Base-by-base conservation (phyloP, 1,139 yeast species). In the Hemisphaericaspora xylofermentans region DNA sequence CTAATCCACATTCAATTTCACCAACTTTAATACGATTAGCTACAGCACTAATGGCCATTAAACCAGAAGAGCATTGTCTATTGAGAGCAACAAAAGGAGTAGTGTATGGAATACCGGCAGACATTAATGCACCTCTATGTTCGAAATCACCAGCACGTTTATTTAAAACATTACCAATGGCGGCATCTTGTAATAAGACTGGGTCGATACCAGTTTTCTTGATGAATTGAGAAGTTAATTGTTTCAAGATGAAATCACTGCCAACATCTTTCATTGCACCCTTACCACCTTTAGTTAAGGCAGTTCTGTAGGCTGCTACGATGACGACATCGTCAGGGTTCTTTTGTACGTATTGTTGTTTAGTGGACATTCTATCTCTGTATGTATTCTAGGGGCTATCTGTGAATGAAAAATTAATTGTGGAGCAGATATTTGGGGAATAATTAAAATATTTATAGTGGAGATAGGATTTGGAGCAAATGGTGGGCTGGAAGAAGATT, bases 71-170 rank as follows among this genome's bases (percentile, higher is more conserved):
- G 50, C 75, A 69, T 45, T 68, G 74, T 42, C 74, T 55, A 49
- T 68, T 69, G 38, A 68, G 51, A 14, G 73, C 64, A 38, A 61
- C 60, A 33, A 68, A 56, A 3, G 74, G 65, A 13, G 71, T 63
- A 6, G 57, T 45, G 34, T 55, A 46, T 7, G 73, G 74, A 46
- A 69, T 59, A 3, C 72, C 73, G 14, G 58, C 61, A 10, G 60
- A 42, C 54, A 66, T 61, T 35, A 56, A 47, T 22, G 71, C 96
- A 38, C 93, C 95, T 51, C 91, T 74, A 64, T 85, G 91, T 61
- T 86, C 95, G 43, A 82, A 83, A 43, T 87, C 94, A 54, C 95
- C 95, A 25, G 94, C 89, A 44, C 94, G 94, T 33, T 78, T 75
- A 63, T 86, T 85, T 57, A 87, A 72, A 33, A 87, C 95, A 61